Evolutionary conservation across 805 yeast genomes (phyloP).

Genomic region (Wickerhamiella alocasiicola): DNA sequence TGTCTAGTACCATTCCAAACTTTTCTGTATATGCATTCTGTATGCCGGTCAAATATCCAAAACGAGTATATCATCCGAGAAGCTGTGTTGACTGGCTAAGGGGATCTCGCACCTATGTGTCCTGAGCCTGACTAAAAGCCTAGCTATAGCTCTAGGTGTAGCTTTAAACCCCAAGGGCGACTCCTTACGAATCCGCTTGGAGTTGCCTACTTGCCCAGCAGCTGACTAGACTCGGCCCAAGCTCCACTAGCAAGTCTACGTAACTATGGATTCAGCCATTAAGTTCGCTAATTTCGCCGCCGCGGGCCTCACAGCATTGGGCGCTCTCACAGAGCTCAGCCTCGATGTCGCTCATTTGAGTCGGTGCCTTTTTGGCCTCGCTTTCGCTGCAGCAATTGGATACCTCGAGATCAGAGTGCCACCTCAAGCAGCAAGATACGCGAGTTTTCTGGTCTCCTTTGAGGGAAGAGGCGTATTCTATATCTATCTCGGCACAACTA

Average conservation of each 20-base stretch:
- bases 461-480: constrained; percentile 63
- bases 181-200: too few species aligned
- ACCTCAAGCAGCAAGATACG: constrained; percentile 35
- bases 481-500: constrained; percentile 37
- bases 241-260: too few species aligned
- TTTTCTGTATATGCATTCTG: constrained; percentile 72
- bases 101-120: too few species aligned
- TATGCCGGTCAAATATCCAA: constrained; percentile 85
- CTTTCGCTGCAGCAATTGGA: constrained; percentile 20
- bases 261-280: constrained; percentile 7
- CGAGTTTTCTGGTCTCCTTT: constrained; percentile 47
- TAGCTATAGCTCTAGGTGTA: neutral
- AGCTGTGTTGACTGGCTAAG: too few species aligned
- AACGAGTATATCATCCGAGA: constrained; percentile 49
- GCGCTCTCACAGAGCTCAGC: constrained; percentile 1
- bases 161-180: too few species aligned
- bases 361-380: constrained; percentile 24
- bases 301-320: constrained; percentile 8
- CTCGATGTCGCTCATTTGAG: constrained; percentile 4
- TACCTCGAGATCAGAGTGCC: constrained; percentile 38
- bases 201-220: too few species aligned
- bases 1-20: constrained; percentile 39
- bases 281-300: constrained; percentile 10
- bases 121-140: too few species aligned
- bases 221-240: too few species aligned